Evolutionary conservation across 768 basidiomycete genomes (phyloP).

Genomic region (Obba rivulosa): DNA sequence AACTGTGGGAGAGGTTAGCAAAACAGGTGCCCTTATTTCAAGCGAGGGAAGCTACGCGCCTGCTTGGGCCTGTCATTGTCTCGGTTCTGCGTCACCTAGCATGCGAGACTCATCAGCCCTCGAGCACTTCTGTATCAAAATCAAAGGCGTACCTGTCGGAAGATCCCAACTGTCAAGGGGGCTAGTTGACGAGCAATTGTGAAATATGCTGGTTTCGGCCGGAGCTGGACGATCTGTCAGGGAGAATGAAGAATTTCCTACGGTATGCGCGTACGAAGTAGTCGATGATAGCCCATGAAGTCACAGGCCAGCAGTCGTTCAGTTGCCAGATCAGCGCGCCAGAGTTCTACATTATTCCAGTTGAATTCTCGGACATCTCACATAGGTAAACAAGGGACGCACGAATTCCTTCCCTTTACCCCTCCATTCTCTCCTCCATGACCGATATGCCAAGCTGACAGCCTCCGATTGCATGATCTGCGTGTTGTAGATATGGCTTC

Average conservation of each 20-base stretch:
- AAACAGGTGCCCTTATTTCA: neutral
- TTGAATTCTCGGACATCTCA: constrained; percentile 14
- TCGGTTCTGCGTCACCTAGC: constrained; percentile 26
- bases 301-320: constrained; percentile 90
- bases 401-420: constrained; percentile 73
- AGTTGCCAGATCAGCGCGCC: constrained; percentile 92
- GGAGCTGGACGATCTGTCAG: constrained; percentile 28
- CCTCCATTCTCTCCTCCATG: constrained; percentile 88
- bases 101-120: neutral
- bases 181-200: constrained; percentile 39
- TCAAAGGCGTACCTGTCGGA: constrained; percentile 26
- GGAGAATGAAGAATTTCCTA: constrained; percentile 8
- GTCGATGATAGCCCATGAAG: constrained; percentile 89
- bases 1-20: constrained; percentile 14
- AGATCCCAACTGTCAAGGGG: constrained; percentile 35
- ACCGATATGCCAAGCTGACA: constrained; percentile 77
- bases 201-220: constrained; percentile 42
- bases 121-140: constrained; percentile 4
- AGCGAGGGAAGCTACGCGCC: constrained; percentile 8
- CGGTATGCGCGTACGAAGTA: constrained; percentile 48
- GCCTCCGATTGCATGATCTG: constrained; percentile 95
- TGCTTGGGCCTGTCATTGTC: constrained; percentile 30
- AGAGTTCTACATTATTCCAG: constrained; percentile 40
- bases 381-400: constrained; percentile 50
- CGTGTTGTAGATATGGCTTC: constrained; percentile 84